Conservation (phyloP, 108 stramenopile genomes). For the Ochromonas danica region DNA sequence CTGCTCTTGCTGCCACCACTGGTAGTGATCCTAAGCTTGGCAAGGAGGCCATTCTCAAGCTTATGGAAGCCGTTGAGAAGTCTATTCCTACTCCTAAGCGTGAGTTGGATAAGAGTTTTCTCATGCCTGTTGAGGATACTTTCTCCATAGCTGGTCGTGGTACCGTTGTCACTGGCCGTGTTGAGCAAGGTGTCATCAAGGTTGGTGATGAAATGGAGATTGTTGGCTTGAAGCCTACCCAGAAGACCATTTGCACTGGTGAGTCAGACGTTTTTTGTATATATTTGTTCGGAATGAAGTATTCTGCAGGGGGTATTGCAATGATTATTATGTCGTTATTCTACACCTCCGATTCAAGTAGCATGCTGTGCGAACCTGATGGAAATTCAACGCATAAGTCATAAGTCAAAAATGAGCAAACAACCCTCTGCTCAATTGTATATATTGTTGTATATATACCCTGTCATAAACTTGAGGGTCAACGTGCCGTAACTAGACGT, state of each 20-base stretch:
- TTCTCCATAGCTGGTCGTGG: conserved; percentile 98
- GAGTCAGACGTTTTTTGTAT: too few species aligned
- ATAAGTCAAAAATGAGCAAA: conserved; percentile 6
- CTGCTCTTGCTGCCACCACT: conserved; percentile 95
- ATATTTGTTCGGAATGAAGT: too few species aligned
- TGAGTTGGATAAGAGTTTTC: conserved; percentile 94
- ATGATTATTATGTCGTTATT: conserved; percentile 5
- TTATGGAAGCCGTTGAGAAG: conserved; percentile 74
- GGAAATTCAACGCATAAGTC: background rate
- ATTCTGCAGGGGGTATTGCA: too few species aligned
- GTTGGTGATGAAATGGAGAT: conserved; percentile 94
- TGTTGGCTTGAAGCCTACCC: conserved; percentile 64
- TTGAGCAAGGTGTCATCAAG: conserved; percentile 78
- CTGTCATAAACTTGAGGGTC: too few species aligned
- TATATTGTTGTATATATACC: too few species aligned
- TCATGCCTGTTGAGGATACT: conserved; percentile 98
- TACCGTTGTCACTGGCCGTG: conserved; percentile 96
- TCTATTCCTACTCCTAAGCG: conserved; percentile 75
- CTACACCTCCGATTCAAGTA: background rate
- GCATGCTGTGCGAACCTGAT: background rate
- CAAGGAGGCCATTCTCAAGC: conserved; percentile 73
- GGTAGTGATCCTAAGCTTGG: conserved; percentile 81
- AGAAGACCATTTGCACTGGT: conserved; percentile 82
- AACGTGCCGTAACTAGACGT: background rate
- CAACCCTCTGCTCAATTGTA: too few species aligned